Percentiles rank a stretch among this genome's conserved stretches.
These are phyloP conservation scores for Pneumocystis jirovecii DNA, from an alignment of 1,139 yeast species.

Conservation along the genomic window DNA sequence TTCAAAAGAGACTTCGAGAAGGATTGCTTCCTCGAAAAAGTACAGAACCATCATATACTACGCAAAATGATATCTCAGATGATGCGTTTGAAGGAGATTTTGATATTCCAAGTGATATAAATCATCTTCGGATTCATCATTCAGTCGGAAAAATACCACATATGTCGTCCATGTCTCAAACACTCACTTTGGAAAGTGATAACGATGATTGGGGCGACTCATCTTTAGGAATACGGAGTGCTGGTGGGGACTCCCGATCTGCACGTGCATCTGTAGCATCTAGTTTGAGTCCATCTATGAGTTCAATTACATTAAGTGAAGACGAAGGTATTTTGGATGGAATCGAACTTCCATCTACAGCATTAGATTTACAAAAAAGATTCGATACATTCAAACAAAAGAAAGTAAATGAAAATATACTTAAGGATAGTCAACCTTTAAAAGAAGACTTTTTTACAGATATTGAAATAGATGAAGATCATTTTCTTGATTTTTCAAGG, in stretches of 20 bases:
- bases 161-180: not conserved
- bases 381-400: slow-evolving; percentile 1
- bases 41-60: not conserved
- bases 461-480: slow-evolving; percentile 12
- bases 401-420: slow-evolving; percentile 4
- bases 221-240: slow-evolving; percentile 2
- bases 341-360: slow-evolving; percentile 15
- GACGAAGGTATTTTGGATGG: slow-evolving; percentile 14
- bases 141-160: not conserved
- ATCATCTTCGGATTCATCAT: not conserved
- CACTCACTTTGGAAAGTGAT: slow-evolving; percentile 5
- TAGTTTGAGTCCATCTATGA: slow-evolving; percentile 3
- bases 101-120: not conserved
- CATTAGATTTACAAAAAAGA: slow-evolving; percentile 12
- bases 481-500: slow-evolving; percentile 3
- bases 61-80: not conserved
- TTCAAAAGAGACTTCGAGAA: not conserved
- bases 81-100: not conserved
- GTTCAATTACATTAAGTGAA: slow-evolving; percentile 13
- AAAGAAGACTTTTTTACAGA: slow-evolving; percentile 15
- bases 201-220: slow-evolving; percentile 10
- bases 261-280: slow-evolving; percentile 8
- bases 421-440: not conserved
- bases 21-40: not conserved
- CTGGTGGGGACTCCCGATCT: not conserved